Base-by-base conservation (phyloP, 306 rosid species). In the Nissolia schottii region DNA sequence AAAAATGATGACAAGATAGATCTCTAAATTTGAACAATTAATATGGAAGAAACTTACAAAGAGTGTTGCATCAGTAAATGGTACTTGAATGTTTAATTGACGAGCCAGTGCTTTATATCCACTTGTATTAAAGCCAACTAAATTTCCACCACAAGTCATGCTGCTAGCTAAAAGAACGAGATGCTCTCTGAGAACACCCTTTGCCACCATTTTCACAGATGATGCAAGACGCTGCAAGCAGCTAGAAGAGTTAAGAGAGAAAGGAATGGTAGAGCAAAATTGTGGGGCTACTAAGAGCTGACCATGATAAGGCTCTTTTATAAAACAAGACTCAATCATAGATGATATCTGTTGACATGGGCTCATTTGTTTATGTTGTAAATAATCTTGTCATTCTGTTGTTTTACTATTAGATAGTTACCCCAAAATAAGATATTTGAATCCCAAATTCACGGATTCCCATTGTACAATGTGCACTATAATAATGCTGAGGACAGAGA, bases 101-200 rank as follows among this genome's bases (percentile, higher is more conserved):
- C 88, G 89, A 37, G 89, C 83, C 40, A 94, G 82, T 10, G 96
- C 90, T 76, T 91, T 94, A 75, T 89, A 91, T n/a, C 98, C 98
- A 71, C 91, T 87, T 3, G 91, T 74, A 58, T 94, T 94, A 76
- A 91, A 94, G 32, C 98, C 98, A 71, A 91, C 84, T 71, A 94
- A 79, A 80, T 84, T 85, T 51, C 98, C 98, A 15, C 95, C 85
- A 74, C 91, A 91, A 8, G 98, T 90, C 98, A 91, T 94, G 45
- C 98, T 91, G 73, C 88, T 87, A 20, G 92, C 98, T 64, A 94
- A 74, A 31, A 94, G 86, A 84, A 91, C 77, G 31, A 94, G 96
- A 85, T 94, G 98, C 85, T 91, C 98, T 74, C 87, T 83, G 32
- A 90, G 98, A 71, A 94, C 95, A 79, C 97, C 98, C 88, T 94